These are phyloP conservation scores for Arthrobotrys sinensis DNA, from an alignment of 2,329 filamentous ascomycete genomes.

Conservation along the genomic window DNA sequence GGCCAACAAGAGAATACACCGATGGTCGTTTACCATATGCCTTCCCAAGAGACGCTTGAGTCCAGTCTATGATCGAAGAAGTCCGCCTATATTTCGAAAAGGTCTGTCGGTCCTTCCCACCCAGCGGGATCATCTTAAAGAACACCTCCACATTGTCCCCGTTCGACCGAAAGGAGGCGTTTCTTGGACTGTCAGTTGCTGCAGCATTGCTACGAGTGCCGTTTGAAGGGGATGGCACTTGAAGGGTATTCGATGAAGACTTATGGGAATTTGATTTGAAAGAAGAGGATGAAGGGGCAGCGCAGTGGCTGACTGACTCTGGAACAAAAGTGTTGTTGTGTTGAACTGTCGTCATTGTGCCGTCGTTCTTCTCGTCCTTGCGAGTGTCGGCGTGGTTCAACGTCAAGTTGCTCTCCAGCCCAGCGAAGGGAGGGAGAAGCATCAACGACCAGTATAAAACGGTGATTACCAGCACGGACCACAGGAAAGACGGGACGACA, in stretches of 20 bases:
- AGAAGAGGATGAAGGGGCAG: slow-evolving; percentile 26
- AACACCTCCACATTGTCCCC: slow-evolving; percentile 58
- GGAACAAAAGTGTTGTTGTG: slow-evolving; percentile 59
- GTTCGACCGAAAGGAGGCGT: slow-evolving; percentile 27
- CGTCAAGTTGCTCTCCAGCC: slow-evolving; percentile 25
- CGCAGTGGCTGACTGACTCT: slow-evolving; percentile 55
- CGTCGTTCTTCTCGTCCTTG: slow-evolving; percentile 1
- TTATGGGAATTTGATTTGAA: slow-evolving; percentile 15
- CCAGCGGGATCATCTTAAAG: slow-evolving; percentile 59
- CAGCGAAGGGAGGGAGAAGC: slow-evolving; percentile 44
- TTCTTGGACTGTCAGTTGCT: slow-evolving; percentile 28
- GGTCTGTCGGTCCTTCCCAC: slow-evolving; percentile 53
- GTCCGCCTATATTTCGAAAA: slow-evolving; percentile 45
- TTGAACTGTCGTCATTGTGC: slow-evolving; percentile 58
- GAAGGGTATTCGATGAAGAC: slow-evolving; percentile 35
- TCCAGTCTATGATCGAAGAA: slow-evolving; percentile 54
- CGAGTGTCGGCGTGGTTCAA: slow-evolving; percentile 15
- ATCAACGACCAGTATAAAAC: slow-evolving; percentile 33
- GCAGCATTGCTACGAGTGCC: slow-evolving; percentile 17
- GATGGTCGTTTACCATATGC: slow-evolving; percentile 42
- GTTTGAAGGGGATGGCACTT: slow-evolving; percentile 19
- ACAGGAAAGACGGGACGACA: slow-evolving; percentile 33
- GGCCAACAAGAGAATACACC: slow-evolving; percentile 43
- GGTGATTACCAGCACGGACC: slow-evolving; percentile 28
- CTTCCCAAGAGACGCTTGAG: slow-evolving; percentile 37